Conservation (phyloP, 225 moss, liverwort and hornwort species). For the Physcomitrium patens region DNA sequence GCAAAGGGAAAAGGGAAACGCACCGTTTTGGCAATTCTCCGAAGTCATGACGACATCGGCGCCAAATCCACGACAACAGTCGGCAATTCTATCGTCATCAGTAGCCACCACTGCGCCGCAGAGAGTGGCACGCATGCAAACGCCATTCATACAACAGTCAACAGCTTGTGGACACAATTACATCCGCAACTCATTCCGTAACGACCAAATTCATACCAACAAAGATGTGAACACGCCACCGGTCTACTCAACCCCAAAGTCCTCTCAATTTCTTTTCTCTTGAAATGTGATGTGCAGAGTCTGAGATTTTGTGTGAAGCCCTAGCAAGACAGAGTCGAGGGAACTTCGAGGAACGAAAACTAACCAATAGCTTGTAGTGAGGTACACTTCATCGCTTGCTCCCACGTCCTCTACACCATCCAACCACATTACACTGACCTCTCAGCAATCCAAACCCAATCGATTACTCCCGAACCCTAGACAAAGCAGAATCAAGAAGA, state of each 20-base stretch:
- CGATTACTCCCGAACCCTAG: conserved; percentile 25
- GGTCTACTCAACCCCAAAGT: not conserved
- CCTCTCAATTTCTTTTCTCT: not conserved
- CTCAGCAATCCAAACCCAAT: conserved; percentile 20
- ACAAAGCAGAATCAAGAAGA: conserved; percentile 15
- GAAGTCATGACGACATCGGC: conserved; percentile 90
- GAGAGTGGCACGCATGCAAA: not conserved
- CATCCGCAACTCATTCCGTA: not conserved
- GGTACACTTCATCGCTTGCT: conserved; percentile 84
- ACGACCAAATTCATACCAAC: conserved; percentile 1
- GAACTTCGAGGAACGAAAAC: conserved; percentile 24
- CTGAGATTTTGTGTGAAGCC: conserved; percentile 11
- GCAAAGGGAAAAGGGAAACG: not conserved
- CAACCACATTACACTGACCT: conserved; percentile 18
- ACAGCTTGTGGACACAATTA: conserved; percentile 22
- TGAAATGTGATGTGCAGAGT: not conserved
- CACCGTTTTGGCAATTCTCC: conserved; percentile 81
- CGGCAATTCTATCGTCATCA: conserved; percentile 90
- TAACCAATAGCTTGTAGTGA: conserved; percentile 82
- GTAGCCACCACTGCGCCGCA: conserved; percentile 87
- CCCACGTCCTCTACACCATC: conserved; percentile 90
- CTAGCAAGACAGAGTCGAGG: not conserved
- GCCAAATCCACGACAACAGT: conserved; percentile 86
- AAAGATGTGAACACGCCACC: not conserved
- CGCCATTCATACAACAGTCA: conserved; percentile 16